Base-by-base conservation (phyloP, 2,329 filamentous ascomycete species). In the Elsinoe necatrix region DNA sequence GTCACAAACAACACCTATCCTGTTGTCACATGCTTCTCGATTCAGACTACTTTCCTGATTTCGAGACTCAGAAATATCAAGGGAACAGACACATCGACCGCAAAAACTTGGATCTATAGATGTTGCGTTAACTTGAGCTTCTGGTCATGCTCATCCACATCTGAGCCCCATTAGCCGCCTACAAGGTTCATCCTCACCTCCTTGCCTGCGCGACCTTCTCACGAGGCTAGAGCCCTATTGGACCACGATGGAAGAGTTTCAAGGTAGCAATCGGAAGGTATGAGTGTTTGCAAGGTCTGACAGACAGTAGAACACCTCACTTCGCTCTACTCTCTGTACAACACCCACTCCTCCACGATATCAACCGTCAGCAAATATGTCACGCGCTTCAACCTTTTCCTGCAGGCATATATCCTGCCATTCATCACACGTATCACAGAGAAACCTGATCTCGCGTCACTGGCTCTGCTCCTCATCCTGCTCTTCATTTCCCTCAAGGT, bases 401-500 rank as follows among this genome's bases (percentile, higher is more conserved):
- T 58, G 23, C 62, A 63, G 55, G 61, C 64, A 16, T 66, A 64
- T 58, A 45, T 67, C 41, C 48, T 62, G 27, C 66, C 66, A 11
- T 58, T 69, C 61, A 56, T 70, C 56, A 61, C 62, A 23, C 61
- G 64, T 11, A 34, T 68, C 25, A 63, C 66, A 20, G 60, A 62
- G 31, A 70, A 69, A 58, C 74, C 74, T 54, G 75, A 77, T 64
- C 68, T 77, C 56, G 69, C 78, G 47, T 74, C 79, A 8, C 71
- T 85, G 54, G 73, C 76, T 12, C 64, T 84, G 7, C 73, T 87
- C 3, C 71, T 85, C 43, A 63, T 83, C 27, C 72, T 83, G 56
- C 70, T 92, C 54, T 75, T 89, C 66, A 68, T 91, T 57, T 78
- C 77, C 11, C 71, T 85, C 58, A 80, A 81, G 61, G 75, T 93